Percentiles rank a stretch among this genome's conserved stretches.
Conservation (phyloP, 768 basidiomycete species). For the Termitomyces sp. region DNA sequence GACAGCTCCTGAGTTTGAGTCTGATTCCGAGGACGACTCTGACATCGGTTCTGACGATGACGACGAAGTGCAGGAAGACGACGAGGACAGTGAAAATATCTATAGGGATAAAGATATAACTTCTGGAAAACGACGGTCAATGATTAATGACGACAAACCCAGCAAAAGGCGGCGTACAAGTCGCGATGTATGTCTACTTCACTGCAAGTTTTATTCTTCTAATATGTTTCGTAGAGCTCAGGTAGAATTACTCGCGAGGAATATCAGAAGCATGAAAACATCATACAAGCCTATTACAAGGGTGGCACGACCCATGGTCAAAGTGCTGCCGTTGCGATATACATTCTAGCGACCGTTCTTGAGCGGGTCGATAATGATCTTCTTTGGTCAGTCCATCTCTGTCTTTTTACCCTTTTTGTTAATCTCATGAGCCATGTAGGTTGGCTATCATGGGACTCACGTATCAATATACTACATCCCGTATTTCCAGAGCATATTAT, state of each 20-base stretch:
- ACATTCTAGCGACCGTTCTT: conserved; percentile 83
- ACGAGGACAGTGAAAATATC: conserved; percentile 35
- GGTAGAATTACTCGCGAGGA: conserved; percentile 66
- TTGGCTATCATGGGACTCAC: conserved; percentile 91
- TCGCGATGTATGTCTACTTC: conserved; percentile 29
- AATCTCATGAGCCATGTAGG: conserved; percentile 36
- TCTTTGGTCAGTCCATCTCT: conserved; percentile 60
- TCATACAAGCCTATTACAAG: conserved; percentile 77
- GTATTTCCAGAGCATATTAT: conserved; percentile 83
- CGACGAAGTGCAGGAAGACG: conserved; percentile 29
- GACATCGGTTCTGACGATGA: conserved; percentile 29
- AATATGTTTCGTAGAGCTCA: conserved; percentile 30
- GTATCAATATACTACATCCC: conserved; percentile 83
- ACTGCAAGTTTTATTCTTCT: background rate
- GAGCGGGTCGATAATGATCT: conserved; percentile 92
- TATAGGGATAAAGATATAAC: conserved; percentile 35
- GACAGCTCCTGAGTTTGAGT: conserved; percentile 63
- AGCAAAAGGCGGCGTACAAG: conserved; percentile 59
- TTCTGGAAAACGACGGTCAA: conserved; percentile 46
- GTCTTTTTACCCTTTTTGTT: background rate
- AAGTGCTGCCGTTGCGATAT: conserved; percentile 84
- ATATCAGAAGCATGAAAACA: conserved; percentile 52
- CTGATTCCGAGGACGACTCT: conserved; percentile 39
- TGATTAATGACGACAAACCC: conserved; percentile 29
- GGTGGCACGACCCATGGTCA: conserved; percentile 85